A percentile compares a stretch with the other conserved stretches of the same genome.
phyloP scores from a whole-genome alignment of 345 rosid species.

The Aegle marmelos region DNA sequence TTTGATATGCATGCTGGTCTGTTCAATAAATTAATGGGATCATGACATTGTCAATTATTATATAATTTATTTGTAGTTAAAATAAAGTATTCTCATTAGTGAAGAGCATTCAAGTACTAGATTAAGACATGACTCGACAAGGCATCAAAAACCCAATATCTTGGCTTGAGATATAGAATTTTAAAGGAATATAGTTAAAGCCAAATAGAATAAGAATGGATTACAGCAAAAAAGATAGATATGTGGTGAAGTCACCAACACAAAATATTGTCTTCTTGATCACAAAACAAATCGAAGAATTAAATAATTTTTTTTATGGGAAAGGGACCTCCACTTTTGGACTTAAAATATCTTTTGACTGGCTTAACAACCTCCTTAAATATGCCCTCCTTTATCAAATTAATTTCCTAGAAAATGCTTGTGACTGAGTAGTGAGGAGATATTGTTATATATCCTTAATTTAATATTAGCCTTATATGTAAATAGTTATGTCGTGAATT shows the following conservation, averaged over 20 bases:
- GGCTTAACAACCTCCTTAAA: neutral
- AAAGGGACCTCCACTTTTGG: neutral
- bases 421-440: too few species aligned
- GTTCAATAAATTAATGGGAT: neutral
- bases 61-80: neutral
- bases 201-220: conserved; percentile 19
- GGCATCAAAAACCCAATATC: conserved; percentile 25
- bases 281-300: neutral
- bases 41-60: neutral
- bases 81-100: neutral
- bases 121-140: neutral
- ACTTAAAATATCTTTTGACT: neutral
- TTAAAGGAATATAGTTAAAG: neutral
- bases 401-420: neutral
- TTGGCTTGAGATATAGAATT: conserved; percentile 20
- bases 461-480: too few species aligned
- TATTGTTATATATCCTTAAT: neutral
- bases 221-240: conserved; percentile 13
- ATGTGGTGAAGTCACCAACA: conserved; percentile 14
- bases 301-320: neutral
- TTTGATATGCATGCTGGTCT: neutral
- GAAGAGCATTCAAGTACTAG: conserved; percentile 9
- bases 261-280: neutral
- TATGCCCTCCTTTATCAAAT: neutral
- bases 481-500: too few species aligned